Evolutionary conservation across 225 moss, liverwort and hornwort genomes (phyloP), one percentile per base, ranked within the genome.

Genomic region (Bryoerythrophyllum caledonicum): DNA sequence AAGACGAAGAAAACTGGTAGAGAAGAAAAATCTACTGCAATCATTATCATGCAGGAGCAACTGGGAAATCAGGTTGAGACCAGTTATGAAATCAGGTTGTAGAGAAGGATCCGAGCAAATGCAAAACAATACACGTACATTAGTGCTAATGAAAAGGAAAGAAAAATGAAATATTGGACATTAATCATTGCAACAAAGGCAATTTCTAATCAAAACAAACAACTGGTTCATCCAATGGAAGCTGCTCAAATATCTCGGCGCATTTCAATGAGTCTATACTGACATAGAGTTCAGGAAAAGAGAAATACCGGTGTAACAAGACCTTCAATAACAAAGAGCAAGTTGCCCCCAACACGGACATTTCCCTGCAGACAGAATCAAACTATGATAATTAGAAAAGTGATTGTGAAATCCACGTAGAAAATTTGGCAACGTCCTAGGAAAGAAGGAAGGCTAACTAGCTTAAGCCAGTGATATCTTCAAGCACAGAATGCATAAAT

Each of bases 281-380:
- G 27, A 70, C 46, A 8, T 66, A 60, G 55, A 78, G 43, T 26
- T 63, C 49, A 51, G 77, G 13, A 60, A 38, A 43, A 70, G 60
- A 51, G 54, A n/a, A 83, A 76, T 86, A 96, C 95, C 71, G 89
- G 90, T 76, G 90, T 79, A 75, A 96, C 90, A 74, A 96, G 91
- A 70, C 89, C 82, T 72, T 93, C 90, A 17, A 94, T 78, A 13
- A 89, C 92, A 80, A 86, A 80, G 46, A 96, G 80, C 68, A 93
- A 60, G 77, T 94, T 94, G 79, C 87, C 82, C 74, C 93, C 96
- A 84, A 85, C 75, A 79, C 74, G 85, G 24, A 78, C 63, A 65
- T 91, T 89, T 48, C 83, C 90, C 93, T 96, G 83, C 80, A 86
- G 41, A 38, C 27, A 23, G 21, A 25, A 11, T 67, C 76, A 56